Evolutionary conservation across 768 basidiomycete species (phyloP), one percentile per base, ranked within the genome.

Genomic region (Boletales sp.): DNA sequence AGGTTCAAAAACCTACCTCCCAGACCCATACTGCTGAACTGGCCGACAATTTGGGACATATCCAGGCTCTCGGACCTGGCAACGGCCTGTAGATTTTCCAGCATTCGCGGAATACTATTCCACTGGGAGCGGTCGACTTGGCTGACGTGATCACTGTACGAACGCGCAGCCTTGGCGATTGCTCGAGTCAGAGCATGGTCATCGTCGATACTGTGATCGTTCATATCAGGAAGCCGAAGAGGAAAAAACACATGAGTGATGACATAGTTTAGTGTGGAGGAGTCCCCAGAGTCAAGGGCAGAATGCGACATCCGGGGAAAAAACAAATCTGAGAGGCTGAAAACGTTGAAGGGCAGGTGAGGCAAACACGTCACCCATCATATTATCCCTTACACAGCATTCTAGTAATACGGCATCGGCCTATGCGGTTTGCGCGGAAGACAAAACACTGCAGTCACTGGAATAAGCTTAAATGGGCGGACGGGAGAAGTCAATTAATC

Each of bases 201-300:
- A 10, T 63, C 55, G 4, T 52, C 9, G 5, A 51, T 40, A 0
- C 36, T 43, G 4, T 59, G 45, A 38, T 76, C 72, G n/a, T 70
- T 61, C 6, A 56, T 44, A 34, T 71, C 64, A 0, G 74, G 75
- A 5, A 73, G 57, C 31, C 65, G 61, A 0, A 72, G 70, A 4
- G 76, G 76, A n/a, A 72, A 51, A 55, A 76, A 72, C 0, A 77
- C 58, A 46, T 77, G 76, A 30, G 70, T 67, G 28, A 72, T 47
- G 19, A 68, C 53, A 45, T 74, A 77, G 12, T 39, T 21, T 5
- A 19, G 11, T 14, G 43, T 34, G 14, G 13, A 14, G 15, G 35
- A 3, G 33, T 44, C 43, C 18, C 17, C 43, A 11, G 18, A 14
- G 8, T n/a, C 33, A 17, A 44, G 32, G 32, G 21, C 19, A 44